These are phyloP conservation scores for Neurospora intermedia DNA, from an alignment of 495 filamentous ascomycete genomes.

Conservation along the genomic window DNA sequence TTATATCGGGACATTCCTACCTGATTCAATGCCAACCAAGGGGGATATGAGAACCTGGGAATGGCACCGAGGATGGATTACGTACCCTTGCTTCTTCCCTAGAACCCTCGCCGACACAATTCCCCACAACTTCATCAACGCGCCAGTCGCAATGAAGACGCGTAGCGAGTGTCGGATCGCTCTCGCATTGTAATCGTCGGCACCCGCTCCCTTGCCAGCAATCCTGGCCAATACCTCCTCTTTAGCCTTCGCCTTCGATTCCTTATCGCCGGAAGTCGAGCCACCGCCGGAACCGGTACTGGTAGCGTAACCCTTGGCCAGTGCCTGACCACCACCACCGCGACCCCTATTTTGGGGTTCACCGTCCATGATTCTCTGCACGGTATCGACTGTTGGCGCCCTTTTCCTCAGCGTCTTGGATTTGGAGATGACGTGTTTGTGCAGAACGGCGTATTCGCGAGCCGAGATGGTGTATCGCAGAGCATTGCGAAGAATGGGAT, in stretches of 20 bases:
- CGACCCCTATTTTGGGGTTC: slow-evolving; percentile 3
- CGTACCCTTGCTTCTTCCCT: slow-evolving; percentile 36
- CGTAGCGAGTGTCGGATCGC: slow-evolving; percentile 68
- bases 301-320: not conserved
- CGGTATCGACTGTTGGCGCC: slow-evolving; percentile 42
- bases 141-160: slow-evolving; percentile 60
- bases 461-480: slow-evolving; percentile 75
- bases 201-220: slow-evolving; percentile 5
- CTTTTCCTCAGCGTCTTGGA: slow-evolving; percentile 49
- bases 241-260: slow-evolving; percentile 12
- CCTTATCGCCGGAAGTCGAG: not conserved
- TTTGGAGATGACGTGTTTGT: slow-evolving; percentile 64
- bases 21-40: not conserved
- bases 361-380: slow-evolving; percentile 38
- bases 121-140: slow-evolving; percentile 60
- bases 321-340: slow-evolving; percentile 4
- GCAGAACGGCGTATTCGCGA: slow-evolving; percentile 72
- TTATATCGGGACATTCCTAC: not conserved
- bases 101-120: slow-evolving; percentile 38
- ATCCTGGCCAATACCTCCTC: slow-evolving; percentile 2
- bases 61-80: not conserved
- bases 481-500: slow-evolving; percentile 62
- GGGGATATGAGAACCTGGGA: not conserved
- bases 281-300: not conserved
- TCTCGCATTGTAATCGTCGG: slow-evolving; percentile 65